Base-by-base conservation (phyloP, 129 eudicot genomes). In the Glebionis coronaria region DNA sequence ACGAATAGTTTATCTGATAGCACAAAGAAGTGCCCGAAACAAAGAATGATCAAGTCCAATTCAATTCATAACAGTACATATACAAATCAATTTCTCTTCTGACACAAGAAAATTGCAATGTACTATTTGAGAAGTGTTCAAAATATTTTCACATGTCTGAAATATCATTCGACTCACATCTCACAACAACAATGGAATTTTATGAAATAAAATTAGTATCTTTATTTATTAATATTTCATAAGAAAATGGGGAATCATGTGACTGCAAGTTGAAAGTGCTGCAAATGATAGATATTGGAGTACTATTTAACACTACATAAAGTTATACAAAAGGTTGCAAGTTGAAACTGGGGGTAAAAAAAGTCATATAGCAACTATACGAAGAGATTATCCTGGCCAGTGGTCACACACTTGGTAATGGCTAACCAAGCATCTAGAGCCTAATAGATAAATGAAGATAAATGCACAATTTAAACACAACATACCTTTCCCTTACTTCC, bases 401-500 rank as follows among this genome's bases (percentile, higher is more conserved):
- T 3, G 31, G 27, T 27, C 27, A 9, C 46, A 70, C 13, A 47
- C 28, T 51, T 59, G 60, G 12, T 47, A 31, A 28, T 58, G 19
- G 31, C 12, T 2, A 38, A 66, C 25, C 15, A 23, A 60, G 45
- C 23, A 57, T 63, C 72, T 5, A 64, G 19, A 67, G 19, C 56
- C 19, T 42, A 16, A 27, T 12, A 64, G 25, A 38, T 21, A 19
- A 49, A 1, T 12, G 44, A 5, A 23, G 25, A 38, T 35, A 10
- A 35, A 35, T 35, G 42, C 7, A 35, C 42, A 6, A 44, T 1
- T 38, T 15, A 44, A 65, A 44, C 20, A 31, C 31, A 67, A 67
- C 73, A 12, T 21, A 91, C 99, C 95, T 94, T 89, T 72, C 95
- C 99, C 45, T 87, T 76, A 80, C 85, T 86, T 73, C 97, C 97